Evolutionary conservation across 805 yeast species (phyloP), one percentile per base, ranked within the genome.

Genomic region (Brettanomyces bruxellensis): DNA sequence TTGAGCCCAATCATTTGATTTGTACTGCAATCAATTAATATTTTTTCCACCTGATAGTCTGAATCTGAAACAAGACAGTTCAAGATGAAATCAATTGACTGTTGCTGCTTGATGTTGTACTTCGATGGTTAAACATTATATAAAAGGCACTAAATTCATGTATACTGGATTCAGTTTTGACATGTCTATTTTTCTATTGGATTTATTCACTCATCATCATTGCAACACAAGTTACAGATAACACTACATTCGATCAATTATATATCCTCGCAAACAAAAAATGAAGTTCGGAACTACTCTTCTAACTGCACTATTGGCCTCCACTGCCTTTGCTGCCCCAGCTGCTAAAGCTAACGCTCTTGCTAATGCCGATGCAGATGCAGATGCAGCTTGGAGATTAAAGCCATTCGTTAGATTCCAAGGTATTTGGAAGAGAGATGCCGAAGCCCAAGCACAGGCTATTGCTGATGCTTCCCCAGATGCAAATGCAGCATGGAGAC

Each of bases 381-480:
- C 58, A 23, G 54, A 49, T 24, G 51, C 57, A 6, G 44, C 23
- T 24, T 43, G 41, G 44, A 24, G 36, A 22, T 49, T 49, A 50
- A 46, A 49, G 42, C 52, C 55, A 32, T 30, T 52, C 35, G 46
- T 51, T 23, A 42, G 41, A n/a, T 50, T 54, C 35, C 49, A 46
- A 14, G 55, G 57, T 22, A 54, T 51, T 23, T 56, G 56, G 25
- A 47, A 45, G 18, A 44, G 48, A 25, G 44, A 45, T 11, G 49
- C 47, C 38, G 46, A 43, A 12, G 50, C 51, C 9, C 41, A 45
- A 18, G 50, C 51, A 12, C 50, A 52, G 11, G 52, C 58, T 24
- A 63, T 56, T 5, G 66, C 64, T 44, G 58, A 58, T 24, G 62
- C 63, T 25, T 61, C 53, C 11, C 57, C 60, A 18, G 51, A 52